Base-by-base conservation (phyloP, 108 stramenopile species). In the Nitzschia palea region DNA sequence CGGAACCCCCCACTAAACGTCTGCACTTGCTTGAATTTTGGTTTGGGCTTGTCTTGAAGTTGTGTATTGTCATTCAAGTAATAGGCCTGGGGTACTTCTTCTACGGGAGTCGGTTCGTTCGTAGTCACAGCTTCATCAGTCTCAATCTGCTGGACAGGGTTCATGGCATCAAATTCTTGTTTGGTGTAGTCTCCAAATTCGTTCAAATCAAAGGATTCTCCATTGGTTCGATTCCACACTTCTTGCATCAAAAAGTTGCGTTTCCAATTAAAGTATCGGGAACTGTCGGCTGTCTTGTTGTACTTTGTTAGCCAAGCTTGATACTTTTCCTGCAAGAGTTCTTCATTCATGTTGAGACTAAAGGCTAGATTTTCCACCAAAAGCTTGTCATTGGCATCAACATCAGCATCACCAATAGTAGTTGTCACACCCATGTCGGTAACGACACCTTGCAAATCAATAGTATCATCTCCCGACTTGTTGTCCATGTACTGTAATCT, bases 131-230 rank as follows among this genome's bases (percentile, higher is more conserved):
- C 22, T 6, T 40, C 37, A 40, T 40, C 37, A 12, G 10, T 12
- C 6, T 40, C 37, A n/a, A n/a, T n/a, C 37, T 40, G 6, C 37
- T 10, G 6, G 37, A 12, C 12, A 12, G 6, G 6, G 37, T 10
- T 10, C 47, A n/a, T 48, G 15, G 15, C 17, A 48, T 48, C 47
- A 20, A 48, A 48, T 18, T 48, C 47, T 20, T 10, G 17, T 20
- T 48, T 48, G 47, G 47, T 48, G 15, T 20, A n/a, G 47, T 48
- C 47, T 8, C 15, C 47, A 48, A 48, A 48, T 48, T 48, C 47
- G n/a, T 48, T 48, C 18, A 48, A 4, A n/a, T 48, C 47, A 4
- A 8, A 48, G 4, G 47, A n/a, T 20, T 48, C 47, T 4, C n/a
- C 47, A 48, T 48, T 48, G 17, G 47, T 18, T 18, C n/a, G 8